phyloP scores from a whole-genome alignment of 371 early-diverging fungal genomes.

The Mortierella polycephala region DNA sequence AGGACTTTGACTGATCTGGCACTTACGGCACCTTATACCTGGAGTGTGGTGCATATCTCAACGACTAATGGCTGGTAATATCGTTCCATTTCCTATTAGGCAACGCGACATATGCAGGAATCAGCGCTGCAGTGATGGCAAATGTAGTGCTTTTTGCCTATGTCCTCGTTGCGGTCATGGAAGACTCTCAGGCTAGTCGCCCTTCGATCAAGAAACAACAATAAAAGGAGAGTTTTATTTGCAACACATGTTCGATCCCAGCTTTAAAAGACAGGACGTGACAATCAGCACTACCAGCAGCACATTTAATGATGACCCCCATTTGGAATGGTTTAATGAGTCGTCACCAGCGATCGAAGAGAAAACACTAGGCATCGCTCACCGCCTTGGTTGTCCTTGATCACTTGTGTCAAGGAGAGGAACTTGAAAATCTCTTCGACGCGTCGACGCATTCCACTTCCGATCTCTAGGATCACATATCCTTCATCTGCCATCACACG shows the following conservation, averaged over 20 bases:
- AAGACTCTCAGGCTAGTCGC: constrained; percentile 44
- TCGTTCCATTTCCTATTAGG: constrained; percentile 25
- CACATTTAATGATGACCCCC: too few species aligned
- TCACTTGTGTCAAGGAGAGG: constrained; percentile 55
- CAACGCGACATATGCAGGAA: constrained; percentile 62
- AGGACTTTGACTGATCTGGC: too few species aligned
- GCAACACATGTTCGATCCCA: too few species aligned
- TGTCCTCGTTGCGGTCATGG: constrained; percentile 56
- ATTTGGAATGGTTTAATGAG: background rate
- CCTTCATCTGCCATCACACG: constrained; percentile 56
- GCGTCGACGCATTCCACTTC: constrained; percentile 71
- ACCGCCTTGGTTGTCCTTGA: constrained; percentile 66
- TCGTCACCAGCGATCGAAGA: background rate
- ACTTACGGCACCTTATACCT: too few species aligned
- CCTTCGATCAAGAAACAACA: constrained; percentile 46
- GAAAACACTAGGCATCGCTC: constrained; percentile 71
- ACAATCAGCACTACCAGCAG: too few species aligned
- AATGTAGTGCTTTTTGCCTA: constrained; percentile 59
- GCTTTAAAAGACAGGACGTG: background rate
- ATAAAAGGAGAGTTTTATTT: constrained; percentile 9
- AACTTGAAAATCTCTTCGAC: constrained; percentile 68
- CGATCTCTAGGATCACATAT: constrained; percentile 70
- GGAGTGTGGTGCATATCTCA: too few species aligned
- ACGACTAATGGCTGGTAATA: too few species aligned
- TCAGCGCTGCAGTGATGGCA: constrained; percentile 59